These are phyloP conservation scores for Thalassiosira profunda DNA, from an alignment of 108 stramenopile genomes.

Conservation along the genomic window DNA sequence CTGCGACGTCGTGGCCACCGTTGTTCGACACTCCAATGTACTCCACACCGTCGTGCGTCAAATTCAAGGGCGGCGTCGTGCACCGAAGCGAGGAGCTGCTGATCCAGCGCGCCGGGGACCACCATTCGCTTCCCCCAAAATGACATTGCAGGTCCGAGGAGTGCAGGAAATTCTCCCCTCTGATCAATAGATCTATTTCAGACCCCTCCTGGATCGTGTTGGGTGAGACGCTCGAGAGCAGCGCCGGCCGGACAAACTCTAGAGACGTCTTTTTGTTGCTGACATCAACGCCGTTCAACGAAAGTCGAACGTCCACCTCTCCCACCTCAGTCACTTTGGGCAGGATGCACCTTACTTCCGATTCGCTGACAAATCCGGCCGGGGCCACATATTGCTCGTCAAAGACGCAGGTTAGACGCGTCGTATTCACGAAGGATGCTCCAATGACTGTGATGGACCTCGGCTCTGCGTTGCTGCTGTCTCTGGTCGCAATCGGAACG, in stretches of 20 bases:
- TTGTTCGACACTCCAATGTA: constrained; percentile 30
- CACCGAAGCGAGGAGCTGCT: constrained; percentile 27
- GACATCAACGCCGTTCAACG: constrained; percentile 38
- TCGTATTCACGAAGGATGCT: constrained; percentile 24
- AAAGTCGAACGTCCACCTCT: constrained; percentile 17
- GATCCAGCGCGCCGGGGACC: constrained; percentile 42
- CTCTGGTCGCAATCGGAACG: constrained; percentile 5
- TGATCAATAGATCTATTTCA: constrained; percentile 25
- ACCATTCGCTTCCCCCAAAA: constrained; percentile 25
- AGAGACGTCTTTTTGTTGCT: constrained; percentile 14
- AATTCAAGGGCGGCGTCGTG: constrained; percentile 38
- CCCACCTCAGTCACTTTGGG: constrained; percentile 13
- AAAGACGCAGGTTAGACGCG: constrained; percentile 15
- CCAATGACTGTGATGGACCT: constrained; percentile 19
- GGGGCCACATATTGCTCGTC: constrained; percentile 8
- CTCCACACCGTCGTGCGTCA: constrained; percentile 35
- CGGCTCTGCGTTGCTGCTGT: neutral
- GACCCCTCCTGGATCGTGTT: constrained; percentile 31
- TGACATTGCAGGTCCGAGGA: constrained; percentile 38
- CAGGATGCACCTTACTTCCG: constrained; percentile 21
- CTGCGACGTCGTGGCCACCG: constrained; percentile 24
- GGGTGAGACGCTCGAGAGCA: constrained; percentile 23
- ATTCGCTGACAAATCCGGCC: constrained; percentile 18
- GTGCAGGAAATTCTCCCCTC: constrained; percentile 41
- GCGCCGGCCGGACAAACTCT: constrained; percentile 15